Conservation (phyloP, 148 eudicot species). For the Talinum fruticosum region DNA sequence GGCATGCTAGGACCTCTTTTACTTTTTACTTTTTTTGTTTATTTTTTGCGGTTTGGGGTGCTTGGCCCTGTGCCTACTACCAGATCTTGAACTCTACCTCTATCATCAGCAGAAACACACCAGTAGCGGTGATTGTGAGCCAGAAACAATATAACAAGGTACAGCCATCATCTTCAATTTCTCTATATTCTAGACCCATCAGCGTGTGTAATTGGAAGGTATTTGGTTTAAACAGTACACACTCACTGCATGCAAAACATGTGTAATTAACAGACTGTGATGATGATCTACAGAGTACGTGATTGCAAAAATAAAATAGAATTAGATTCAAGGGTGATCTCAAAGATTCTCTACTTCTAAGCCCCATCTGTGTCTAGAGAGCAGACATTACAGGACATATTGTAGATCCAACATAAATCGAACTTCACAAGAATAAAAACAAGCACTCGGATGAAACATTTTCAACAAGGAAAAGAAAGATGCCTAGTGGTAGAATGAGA, state of each 20-base stretch:
- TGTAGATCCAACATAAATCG: neutral
- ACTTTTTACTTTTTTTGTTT: too few species aligned
- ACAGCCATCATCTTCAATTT: too few species aligned
- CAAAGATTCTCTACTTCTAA: neutral
- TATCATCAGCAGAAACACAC: too few species aligned
- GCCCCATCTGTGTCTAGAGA: neutral
- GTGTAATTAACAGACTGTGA: slow-evolving; percentile 29
- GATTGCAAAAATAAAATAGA: slow-evolving; percentile 8
- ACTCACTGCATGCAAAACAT: slow-evolving; percentile 35
- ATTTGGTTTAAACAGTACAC: neutral
- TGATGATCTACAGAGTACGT: slow-evolving; percentile 36
- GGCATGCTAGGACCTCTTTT: too few species aligned
- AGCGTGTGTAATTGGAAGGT: too few species aligned
- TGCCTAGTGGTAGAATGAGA: neutral
- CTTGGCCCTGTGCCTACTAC: too few species aligned
- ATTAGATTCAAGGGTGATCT: slow-evolving; percentile 4
- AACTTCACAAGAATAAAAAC: neutral
- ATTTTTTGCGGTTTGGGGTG: too few species aligned
- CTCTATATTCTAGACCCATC: too few species aligned
- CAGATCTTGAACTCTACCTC: too few species aligned
- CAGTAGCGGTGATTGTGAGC: too few species aligned
- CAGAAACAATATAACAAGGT: too few species aligned
- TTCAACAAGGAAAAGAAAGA: neutral
- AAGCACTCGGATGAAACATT: neutral
- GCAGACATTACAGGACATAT: slow-evolving; percentile 9